Base-by-base conservation (phyloP, 768 basidiomycete genomes). In the Sarcodon aspratus region DNA sequence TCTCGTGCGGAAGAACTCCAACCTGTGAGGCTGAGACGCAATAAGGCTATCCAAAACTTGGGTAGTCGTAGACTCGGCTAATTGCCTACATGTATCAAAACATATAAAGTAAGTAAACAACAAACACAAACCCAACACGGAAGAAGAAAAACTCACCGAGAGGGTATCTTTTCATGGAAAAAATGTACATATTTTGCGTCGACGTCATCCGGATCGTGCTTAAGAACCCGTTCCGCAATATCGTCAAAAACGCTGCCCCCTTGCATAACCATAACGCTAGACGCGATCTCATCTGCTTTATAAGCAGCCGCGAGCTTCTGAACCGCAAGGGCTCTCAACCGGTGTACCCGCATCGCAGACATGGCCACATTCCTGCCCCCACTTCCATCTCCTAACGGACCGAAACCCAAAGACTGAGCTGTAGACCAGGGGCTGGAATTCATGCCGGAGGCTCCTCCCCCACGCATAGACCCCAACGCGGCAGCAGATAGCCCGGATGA, bases 241-340 rank as follows among this genome's bases (percentile, higher is more conserved):
- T 94, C 91, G 56, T 94, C 91, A 58, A 94, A 87, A 3, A 92
- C 85, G 53, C 82, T 90, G 5, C 91, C 89, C 35, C 89, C 89
- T 60, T 94, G 91, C 91, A 94, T 94, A 33, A 94, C 80, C 82
- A 93, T 88, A 27, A 94, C 91, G 58, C 86, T 90, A 1, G 87
- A 86, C 1, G 91, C 91, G 57, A 94, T 88, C 62, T 94, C 91
- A 60, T 94, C 91, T 9, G 79, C 74, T 60, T 81, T 80, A 59
- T 94, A 94, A 5, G 91, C 91, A 18, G 81, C 76, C 1, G 90
- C 87, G 36, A 93, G 69, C 61, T 89, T 90, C 64, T 90, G 85
- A 15, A 94, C 87, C 0, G 91, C 90, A 31, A 92, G 72, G 0
- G 78, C 82, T 33, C 91, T 69, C 40, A 94, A 64, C 46, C 88